phyloP scores from a whole-genome alignment of 352 stramenopile species.

The Phytophthora hibernalis region DNA sequence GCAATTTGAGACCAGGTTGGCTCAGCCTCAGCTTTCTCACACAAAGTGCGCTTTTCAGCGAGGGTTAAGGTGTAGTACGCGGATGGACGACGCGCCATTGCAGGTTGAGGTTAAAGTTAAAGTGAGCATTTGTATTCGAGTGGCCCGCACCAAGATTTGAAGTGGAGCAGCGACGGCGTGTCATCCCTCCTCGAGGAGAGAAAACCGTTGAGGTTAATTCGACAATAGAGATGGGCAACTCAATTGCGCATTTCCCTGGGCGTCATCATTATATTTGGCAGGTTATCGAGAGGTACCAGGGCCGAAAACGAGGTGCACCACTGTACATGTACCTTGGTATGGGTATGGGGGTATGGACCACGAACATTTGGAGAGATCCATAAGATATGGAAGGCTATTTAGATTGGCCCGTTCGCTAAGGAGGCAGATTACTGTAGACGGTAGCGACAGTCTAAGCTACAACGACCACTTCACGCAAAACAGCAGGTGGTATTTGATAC shows the following conservation, averaged over 20 bases:
- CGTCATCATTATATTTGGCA: background rate
- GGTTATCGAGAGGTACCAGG: background rate
- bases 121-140: background rate
- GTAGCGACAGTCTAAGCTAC: no score
- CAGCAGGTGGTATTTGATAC: no score
- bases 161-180: background rate
- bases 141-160: background rate
- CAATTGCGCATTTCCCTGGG: background rate
- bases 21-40: background rate
- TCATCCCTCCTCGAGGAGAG: background rate
- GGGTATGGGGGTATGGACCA: no score
- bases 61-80: background rate
- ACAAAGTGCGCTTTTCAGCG: background rate
- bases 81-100: background rate
- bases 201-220: background rate
- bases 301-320: slow-evolving; percentile 1
- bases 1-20: background rate
- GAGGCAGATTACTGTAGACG: no score
- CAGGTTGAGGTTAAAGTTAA: background rate
- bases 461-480: no score
- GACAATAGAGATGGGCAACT: background rate
- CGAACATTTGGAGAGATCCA: no score
- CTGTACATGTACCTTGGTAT: slow-evolving; percentile 9
- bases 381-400: no score
- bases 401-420: no score